These are phyloP conservation scores for Ceriops tagal DNA, from an alignment of 345 rosid genomes.

Conservation along the genomic window DNA sequence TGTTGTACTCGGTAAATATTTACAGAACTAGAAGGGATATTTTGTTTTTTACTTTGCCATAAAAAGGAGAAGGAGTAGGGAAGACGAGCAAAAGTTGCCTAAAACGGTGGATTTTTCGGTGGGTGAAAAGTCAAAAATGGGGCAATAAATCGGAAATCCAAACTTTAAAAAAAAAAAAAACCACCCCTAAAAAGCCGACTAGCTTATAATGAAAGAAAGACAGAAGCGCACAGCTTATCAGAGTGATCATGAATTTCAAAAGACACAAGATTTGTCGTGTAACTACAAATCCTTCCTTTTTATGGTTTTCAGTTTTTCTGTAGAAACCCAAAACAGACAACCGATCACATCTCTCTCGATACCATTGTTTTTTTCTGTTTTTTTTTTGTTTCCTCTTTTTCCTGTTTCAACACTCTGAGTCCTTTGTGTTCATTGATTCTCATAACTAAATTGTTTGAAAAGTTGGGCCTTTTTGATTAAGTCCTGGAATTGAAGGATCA, in stretches of 20 bases:
- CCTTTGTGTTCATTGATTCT: conserved; percentile 5
- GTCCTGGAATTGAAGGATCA: conserved; percentile 34
- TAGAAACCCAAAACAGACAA: neutral
- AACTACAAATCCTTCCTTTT: conserved; percentile 1
- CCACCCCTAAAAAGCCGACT: conserved; percentile 8
- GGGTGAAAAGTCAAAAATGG: conserved; percentile 44
- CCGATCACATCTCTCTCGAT: conserved; percentile 20
- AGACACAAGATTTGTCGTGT: conserved; percentile 21
- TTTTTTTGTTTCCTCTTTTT: neutral
- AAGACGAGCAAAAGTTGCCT: conserved; percentile 42
- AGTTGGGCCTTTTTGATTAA: conserved; percentile 15
- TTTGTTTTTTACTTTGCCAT: too few relatives aligned
- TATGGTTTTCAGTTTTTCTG: neutral
- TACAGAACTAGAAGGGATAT: neutral
- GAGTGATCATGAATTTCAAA: conserved; percentile 8
- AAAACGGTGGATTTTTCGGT: conserved; percentile 38
- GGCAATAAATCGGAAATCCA: conserved; percentile 14
- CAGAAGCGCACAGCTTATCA: conserved; percentile 11
- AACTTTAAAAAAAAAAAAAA: conserved; percentile 7
- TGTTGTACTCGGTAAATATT: too few relatives aligned
- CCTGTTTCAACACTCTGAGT: conserved; percentile 17
- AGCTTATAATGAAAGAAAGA: neutral
- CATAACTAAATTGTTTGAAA: conserved; percentile 10
- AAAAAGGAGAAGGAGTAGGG: conserved; percentile 17
- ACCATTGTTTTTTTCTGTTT: neutral